phyloP scores from a whole-genome alignment of 345 rosid species.

The Citrus hindsii region DNA sequence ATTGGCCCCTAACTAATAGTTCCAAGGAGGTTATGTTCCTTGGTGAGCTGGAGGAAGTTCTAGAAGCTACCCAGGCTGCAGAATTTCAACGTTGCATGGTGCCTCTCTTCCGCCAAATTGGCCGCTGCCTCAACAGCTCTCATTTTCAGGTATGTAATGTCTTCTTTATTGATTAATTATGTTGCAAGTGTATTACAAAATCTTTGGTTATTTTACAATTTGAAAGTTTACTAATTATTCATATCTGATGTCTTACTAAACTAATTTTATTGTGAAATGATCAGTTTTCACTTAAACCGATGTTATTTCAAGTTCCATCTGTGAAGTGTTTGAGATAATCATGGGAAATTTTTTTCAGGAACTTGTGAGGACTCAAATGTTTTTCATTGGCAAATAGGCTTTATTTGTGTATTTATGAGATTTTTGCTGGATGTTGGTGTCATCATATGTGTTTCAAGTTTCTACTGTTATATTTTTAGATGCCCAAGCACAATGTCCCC shows the following conservation, averaged over 20 bases:
- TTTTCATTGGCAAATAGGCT: neutral
- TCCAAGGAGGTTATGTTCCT: constrained; percentile 82
- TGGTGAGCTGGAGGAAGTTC: constrained; percentile 79
- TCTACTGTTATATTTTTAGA: neutral
- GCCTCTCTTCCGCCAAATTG: constrained; percentile 56
- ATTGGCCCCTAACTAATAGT: constrained; percentile 79
- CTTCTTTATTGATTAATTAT: neutral
- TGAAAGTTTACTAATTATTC: neutral
- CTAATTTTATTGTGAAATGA: neutral
- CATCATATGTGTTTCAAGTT: neutral
- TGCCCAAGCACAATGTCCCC: neutral
- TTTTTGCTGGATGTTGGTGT: neutral
- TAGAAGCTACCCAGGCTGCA: constrained; percentile 76
- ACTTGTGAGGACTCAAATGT: neutral
- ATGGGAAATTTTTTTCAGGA: neutral
- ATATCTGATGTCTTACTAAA: neutral
- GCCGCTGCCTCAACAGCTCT: constrained; percentile 63
- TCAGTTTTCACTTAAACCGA: neutral
- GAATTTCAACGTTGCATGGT: constrained; percentile 85
- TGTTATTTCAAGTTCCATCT: neutral
- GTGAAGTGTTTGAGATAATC: neutral
- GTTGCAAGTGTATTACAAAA: neutral
- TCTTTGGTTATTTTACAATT: neutral
- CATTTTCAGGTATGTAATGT: constrained; percentile 65
- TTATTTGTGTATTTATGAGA: neutral